A percentile compares a stretch with the other conserved stretches of the same genome.
Conservation (phyloP, 2,329 filamentous ascomycete species). For the Penicillium sclerotigenum region DNA sequence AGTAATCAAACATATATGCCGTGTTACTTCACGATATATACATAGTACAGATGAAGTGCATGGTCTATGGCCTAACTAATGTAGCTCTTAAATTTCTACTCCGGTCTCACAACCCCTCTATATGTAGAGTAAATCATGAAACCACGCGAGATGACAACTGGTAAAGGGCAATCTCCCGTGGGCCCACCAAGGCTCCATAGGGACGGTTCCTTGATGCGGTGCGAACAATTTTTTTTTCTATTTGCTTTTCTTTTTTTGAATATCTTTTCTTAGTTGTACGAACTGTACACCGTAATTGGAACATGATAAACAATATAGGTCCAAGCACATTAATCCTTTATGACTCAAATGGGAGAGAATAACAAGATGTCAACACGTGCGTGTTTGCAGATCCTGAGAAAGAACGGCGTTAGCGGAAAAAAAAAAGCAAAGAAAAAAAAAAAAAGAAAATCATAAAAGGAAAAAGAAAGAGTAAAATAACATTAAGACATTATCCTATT, state of each 20-base stretch:
- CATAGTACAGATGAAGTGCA: not conserved
- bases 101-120: slow-evolving; percentile 13
- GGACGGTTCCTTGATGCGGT: slow-evolving; percentile 23
- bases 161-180: slow-evolving; percentile 27
- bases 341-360: not conserved
- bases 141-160: slow-evolving; percentile 26
- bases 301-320: not conserved
- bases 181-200: slow-evolving; percentile 25
- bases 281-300: not conserved
- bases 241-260: slow-evolving; percentile 1
- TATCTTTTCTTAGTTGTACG: not conserved
- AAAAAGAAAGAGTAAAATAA: slow-evolving; percentile 5
- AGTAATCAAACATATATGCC: not conserved
- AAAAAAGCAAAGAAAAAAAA: slow-evolving; percentile 5
- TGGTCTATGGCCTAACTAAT: not conserved
- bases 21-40: not conserved
- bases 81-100: not conserved
- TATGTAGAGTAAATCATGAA: slow-evolving; percentile 20
- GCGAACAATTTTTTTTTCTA: slow-evolving; percentile 9
- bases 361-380: slow-evolving; percentile 6
- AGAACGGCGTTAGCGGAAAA: not conserved
- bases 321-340: not conserved
- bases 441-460: slow-evolving; percentile 1
- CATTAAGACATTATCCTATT: not conserved
- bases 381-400: slow-evolving; percentile 15